Conservation (phyloP, 805 yeast genomes). For the Cephaloascus fragrans region DNA sequence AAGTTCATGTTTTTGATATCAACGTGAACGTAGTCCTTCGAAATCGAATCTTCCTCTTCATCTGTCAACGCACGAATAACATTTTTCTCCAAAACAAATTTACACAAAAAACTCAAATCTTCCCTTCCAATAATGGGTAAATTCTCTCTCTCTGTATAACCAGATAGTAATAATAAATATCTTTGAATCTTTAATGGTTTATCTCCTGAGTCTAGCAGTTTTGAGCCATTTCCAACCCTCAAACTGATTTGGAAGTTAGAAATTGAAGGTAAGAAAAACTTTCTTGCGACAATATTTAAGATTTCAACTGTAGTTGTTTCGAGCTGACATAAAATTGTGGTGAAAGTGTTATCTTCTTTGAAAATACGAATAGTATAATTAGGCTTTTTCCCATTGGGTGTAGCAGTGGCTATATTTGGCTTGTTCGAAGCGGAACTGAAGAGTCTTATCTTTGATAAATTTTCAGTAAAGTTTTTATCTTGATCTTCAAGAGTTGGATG, state of each 20-base stretch:
- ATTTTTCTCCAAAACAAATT: slow-evolving; percentile 62
- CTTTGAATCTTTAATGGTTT: slow-evolving; percentile 72
- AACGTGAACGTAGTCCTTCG: slow-evolving; percentile 62
- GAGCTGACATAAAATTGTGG: slow-evolving; percentile 71
- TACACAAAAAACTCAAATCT: slow-evolving; percentile 74
- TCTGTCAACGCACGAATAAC: slow-evolving; percentile 49
- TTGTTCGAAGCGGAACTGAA: not conserved
- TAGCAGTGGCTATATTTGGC: not conserved
- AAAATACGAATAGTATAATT: slow-evolving; percentile 60
- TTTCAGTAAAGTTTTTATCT: not conserved
- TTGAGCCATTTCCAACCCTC: slow-evolving; percentile 66
- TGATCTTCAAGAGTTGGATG: not conserved
- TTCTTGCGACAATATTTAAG: slow-evolving; percentile 60
- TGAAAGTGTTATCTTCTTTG: slow-evolving; percentile 75
- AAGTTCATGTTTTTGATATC: slow-evolving; percentile 64
- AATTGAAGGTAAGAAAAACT: slow-evolving; percentile 61
- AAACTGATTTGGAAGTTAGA: slow-evolving; percentile 71
- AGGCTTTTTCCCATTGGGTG: not conserved
- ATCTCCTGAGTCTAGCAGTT: slow-evolving; percentile 63
- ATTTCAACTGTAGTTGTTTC: slow-evolving; percentile 73
- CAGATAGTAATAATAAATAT: slow-evolving; percentile 62
- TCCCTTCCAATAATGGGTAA: slow-evolving; percentile 73
- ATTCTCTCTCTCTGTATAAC: slow-evolving; percentile 71
- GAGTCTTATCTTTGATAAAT: not conserved
- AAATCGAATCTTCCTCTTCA: slow-evolving; percentile 61